A percentile compares a stretch with the other conserved stretches of the same genome.
Evolutionary conservation across 169 alveolate genomes (phyloP).

Genomic region (Cryptosporidium baileyi): DNA sequence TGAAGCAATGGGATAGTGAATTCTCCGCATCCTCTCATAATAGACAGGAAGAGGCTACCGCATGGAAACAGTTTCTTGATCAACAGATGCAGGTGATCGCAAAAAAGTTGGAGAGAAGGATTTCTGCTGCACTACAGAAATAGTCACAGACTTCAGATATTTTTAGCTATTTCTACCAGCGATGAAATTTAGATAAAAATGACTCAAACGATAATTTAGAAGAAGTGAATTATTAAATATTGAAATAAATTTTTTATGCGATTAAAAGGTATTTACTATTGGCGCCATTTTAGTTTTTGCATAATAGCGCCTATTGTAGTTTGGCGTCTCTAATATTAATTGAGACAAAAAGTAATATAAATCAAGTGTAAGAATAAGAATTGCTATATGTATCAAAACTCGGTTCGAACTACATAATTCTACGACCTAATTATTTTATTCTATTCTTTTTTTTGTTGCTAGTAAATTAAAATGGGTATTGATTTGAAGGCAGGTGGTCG

Average conservation of each 20-base stretch:
- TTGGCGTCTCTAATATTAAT: neutral
- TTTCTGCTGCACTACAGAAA: constrained; percentile 59
- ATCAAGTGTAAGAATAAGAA: neutral
- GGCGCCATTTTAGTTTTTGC: neutral
- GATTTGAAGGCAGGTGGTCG: constrained; percentile 90
- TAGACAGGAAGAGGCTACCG: constrained; percentile 52
- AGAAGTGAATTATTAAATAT: no score
- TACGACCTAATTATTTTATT: neutral
- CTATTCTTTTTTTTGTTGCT: constrained; percentile 24
- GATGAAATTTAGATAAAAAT: no score
- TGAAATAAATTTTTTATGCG: no score
- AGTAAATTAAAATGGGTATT: constrained; percentile 80
- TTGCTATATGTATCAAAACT: neutral
- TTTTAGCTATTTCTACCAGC: no score
- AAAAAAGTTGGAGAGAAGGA: constrained; percentile 50
- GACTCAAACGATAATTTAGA: no score
- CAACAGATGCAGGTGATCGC: constrained; percentile 66
- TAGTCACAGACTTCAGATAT: neutral
- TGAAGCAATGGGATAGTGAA: constrained; percentile 66
- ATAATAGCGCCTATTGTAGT: neutral
- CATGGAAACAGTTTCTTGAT: constrained; percentile 63
- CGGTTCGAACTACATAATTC: neutral
- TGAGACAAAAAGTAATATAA: constrained; percentile 42
- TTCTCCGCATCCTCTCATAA: constrained; percentile 12
- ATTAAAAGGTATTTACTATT: no score